Percentiles rank a stretch among this genome's conserved stretches.
Conservation (phyloP, 805 yeast genomes). For the Ogataea paradorogensis region DNA sequence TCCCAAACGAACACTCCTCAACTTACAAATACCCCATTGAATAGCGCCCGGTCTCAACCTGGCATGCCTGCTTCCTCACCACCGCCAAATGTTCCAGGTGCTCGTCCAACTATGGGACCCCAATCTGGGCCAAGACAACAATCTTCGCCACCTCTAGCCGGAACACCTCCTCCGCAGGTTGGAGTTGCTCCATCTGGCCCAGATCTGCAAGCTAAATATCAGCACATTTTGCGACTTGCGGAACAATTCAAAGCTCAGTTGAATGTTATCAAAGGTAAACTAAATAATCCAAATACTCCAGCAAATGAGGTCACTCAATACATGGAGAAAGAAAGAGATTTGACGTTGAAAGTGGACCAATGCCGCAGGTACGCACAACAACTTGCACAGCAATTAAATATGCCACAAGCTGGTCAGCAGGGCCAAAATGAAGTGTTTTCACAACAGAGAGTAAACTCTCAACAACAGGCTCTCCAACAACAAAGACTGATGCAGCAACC, state of each 20-base stretch:
- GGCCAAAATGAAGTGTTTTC: slow-evolving; percentile 13
- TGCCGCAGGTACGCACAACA: slow-evolving; percentile 40
- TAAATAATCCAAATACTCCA: slow-evolving; percentile 41
- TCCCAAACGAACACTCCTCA: slow-evolving; percentile 14
- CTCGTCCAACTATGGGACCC: slow-evolving; percentile 25
- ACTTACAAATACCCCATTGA: slow-evolving; percentile 14
- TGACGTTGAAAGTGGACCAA: slow-evolving; percentile 45
- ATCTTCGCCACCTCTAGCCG: slow-evolving; percentile 7
- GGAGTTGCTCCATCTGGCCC: slow-evolving; percentile 24
- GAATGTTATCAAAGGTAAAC: slow-evolving; percentile 48
- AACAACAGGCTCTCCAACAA: slow-evolving; percentile 22
- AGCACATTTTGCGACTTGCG: slow-evolving; percentile 44
- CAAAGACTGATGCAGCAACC: slow-evolving; percentile 28
- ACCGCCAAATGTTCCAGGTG: slow-evolving; percentile 17
- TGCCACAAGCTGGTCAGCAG: slow-evolving; percentile 19
- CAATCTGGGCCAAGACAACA: slow-evolving; percentile 13
- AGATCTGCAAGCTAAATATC: slow-evolving; percentile 36
- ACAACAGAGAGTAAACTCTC: slow-evolving; percentile 21
- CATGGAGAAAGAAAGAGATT: slow-evolving; percentile 47
- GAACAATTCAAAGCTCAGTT: slow-evolving; percentile 49
- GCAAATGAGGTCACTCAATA: slow-evolving; percentile 44
- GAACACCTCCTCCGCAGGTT: slow-evolving; percentile 19
- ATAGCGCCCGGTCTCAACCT: slow-evolving; percentile 8
- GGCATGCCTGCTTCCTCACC: slow-evolving; percentile 13
- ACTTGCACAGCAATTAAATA: slow-evolving; percentile 43